Evolutionary conservation across 139 green algal species (phyloP), one percentile per base, ranked within the genome.

Genomic region (Astrephomene gubernaculifera): DNA sequence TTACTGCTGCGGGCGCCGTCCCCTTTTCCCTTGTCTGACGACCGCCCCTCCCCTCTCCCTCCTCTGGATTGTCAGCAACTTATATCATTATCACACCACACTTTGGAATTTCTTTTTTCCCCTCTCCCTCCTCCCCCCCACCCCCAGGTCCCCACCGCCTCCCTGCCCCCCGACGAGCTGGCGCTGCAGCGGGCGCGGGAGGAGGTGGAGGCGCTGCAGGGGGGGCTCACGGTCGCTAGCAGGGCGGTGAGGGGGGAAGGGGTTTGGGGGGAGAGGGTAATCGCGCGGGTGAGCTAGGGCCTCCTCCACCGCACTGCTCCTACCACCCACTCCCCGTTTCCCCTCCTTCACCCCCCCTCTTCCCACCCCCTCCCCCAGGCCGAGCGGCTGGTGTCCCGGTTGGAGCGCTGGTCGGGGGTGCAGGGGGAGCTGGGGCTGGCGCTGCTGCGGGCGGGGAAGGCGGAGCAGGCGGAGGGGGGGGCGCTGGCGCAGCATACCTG

Each of bases 401-500:
- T 90, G 71, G 90, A 93, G 67, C 72, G 87, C 31, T 86, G 60
- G 54, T 88, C 52, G 41, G 67, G 68, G 29, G 89, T 90, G 45
- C 29, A 67, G 2, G 91, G 89, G 1, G 91, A 94, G 60, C 76
- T 92, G 25, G 91, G 89, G 24, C 81, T 93, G 33, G 80, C 85
- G 22, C 79, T 94, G 7, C 87, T 93, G 43, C 85, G 85, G 57
- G 43, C 90, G 38, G 45, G 63, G 14, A 91, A 90, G 57, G 89
- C 86, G 35, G 89, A 92, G 86, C 71, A 90, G 86, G n/a, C 39
- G 38, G 70, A 92, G 7, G 89, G 89, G 24, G 60, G 33, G 14
- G 38, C 71, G 27, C 63, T 92, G 41, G 85, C 89, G 12, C 31
- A 89, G 65, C 85, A 86, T 86, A 92, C 89, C 29, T 85, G 86